Percentiles rank a stretch among this genome's conserved stretches.
phyloP scores from a whole-genome alignment of 495 filamentous ascomycete species.

The Astrothelium macrocarpum region DNA sequence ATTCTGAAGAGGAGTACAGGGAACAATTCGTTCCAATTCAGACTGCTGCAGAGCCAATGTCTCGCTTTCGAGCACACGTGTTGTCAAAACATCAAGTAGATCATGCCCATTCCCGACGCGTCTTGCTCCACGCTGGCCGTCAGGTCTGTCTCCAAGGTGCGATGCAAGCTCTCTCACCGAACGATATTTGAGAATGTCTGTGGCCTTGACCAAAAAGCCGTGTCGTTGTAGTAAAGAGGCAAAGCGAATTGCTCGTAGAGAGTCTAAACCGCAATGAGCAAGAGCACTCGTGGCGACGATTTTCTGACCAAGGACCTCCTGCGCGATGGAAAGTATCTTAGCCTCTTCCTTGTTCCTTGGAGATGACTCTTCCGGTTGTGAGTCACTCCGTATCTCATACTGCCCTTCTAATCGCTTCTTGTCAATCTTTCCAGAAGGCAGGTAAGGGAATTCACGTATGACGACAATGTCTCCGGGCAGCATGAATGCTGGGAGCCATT shows the following conservation, averaged over 20 bases:
- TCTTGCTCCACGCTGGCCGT: not conserved
- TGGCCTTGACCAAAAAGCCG: conserved; percentile 43
- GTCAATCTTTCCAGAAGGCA: conserved; percentile 74
- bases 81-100: not conserved
- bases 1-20: conserved; percentile 59
- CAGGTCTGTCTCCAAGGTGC: not conserved
- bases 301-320: conserved; percentile 36
- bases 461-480: conserved; percentile 59
- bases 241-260: conserved; percentile 58
- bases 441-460: conserved; percentile 50
- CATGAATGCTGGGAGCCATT: conserved; percentile 72
- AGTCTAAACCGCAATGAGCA: conserved; percentile 56
- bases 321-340: conserved; percentile 40
- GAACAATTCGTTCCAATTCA: conserved; percentile 44
- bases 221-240: conserved; percentile 46
- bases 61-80: not conserved
- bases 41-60: conserved; percentile 6
- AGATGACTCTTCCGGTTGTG: no score
- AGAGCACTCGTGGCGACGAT: conserved; percentile 39
- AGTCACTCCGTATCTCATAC: conserved; percentile 32
- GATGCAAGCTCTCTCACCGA: conserved; percentile 15
- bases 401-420: conserved; percentile 50
- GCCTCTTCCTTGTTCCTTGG: conserved; percentile 31
- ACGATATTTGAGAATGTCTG: conserved; percentile 45
- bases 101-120: not conserved